These are phyloP conservation scores for Periconia macrospinosa DNA, from an alignment of 2,329 filamentous ascomycete genomes.

Conservation along the genomic window DNA sequence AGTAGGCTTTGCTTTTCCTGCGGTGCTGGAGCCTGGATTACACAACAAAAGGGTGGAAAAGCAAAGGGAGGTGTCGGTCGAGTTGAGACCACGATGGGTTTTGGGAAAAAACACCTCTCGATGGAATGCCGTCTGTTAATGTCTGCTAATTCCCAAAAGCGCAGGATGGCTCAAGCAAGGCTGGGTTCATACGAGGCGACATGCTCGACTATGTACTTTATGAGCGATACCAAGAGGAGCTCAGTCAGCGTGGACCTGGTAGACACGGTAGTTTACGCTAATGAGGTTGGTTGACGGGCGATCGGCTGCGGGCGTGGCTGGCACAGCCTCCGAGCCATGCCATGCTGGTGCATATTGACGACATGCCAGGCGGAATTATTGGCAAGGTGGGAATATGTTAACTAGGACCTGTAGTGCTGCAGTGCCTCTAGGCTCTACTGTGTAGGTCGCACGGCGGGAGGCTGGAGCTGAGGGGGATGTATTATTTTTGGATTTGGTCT, in stretches of 20 bases:
- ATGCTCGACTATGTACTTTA: too few relatives aligned
- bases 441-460: background rate
- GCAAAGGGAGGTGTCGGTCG: background rate
- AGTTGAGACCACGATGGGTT: background rate
- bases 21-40: too few relatives aligned
- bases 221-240: too few relatives aligned
- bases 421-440: too few relatives aligned
- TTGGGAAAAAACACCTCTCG: background rate
- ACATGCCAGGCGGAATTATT: background rate
- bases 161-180: background rate
- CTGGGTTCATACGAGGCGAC: background rate
- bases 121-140: background rate
- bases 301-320: background rate
- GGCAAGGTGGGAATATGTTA: background rate
- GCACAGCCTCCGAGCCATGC: background rate
- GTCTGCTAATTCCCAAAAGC: background rate
- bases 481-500: background rate
- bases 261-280: background rate
- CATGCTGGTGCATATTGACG: background rate
- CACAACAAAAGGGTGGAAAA: background rate
- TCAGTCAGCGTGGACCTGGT: too few relatives aligned
- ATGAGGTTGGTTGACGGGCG: background rate
- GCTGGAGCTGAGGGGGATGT: background rate
- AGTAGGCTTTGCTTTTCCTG: background rate
- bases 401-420: too few relatives aligned